These are phyloP conservation scores for Podila horticola DNA, from an alignment of 192 early-diverging fungal genomes.

Conservation along the genomic window DNA sequence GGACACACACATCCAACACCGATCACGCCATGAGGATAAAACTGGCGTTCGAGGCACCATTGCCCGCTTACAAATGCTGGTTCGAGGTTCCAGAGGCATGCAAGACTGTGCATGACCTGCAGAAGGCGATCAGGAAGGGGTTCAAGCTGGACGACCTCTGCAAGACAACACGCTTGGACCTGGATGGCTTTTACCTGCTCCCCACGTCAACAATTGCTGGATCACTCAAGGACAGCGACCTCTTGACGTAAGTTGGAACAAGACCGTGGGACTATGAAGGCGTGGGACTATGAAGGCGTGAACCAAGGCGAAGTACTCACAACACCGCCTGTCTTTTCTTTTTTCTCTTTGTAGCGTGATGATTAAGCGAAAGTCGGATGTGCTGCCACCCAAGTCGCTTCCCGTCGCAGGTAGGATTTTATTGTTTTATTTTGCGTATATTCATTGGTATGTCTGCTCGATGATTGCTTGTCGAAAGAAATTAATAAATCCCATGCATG, in stretches of 20 bases:
- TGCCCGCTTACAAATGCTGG: slow-evolving; percentile 50
- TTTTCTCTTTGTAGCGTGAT: slow-evolving; percentile 13
- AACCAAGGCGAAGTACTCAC: background rate
- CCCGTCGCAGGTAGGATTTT: slow-evolving; percentile 28
- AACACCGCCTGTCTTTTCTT: background rate
- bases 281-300: background rate
- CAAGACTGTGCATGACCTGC: slow-evolving; percentile 32
- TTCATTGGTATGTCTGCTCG: background rate
- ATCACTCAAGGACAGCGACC: slow-evolving; percentile 34
- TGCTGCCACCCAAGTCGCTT: slow-evolving; percentile 16
- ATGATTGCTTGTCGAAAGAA: no score
- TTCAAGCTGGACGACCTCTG: slow-evolving; percentile 25
- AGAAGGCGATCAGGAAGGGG: slow-evolving; percentile 36
- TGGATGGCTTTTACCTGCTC: slow-evolving; percentile 44
- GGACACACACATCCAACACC: background rate
- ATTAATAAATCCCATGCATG: background rate
- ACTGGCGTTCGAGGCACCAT: slow-evolving; percentile 36
- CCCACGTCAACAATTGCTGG: slow-evolving; percentile 28
- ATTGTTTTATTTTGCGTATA: background rate
- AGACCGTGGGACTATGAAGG: background rate
- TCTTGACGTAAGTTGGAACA: slow-evolving; percentile 29
- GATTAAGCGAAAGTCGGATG: slow-evolving; percentile 28
- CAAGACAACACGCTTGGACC: slow-evolving; percentile 44
- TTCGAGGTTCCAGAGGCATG: slow-evolving; percentile 42
- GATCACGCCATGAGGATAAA: slow-evolving; percentile 31